These are phyloP conservation scores for Ruellia speciosa DNA, from an alignment of 305 asterid species.

Conservation along the genomic window DNA sequence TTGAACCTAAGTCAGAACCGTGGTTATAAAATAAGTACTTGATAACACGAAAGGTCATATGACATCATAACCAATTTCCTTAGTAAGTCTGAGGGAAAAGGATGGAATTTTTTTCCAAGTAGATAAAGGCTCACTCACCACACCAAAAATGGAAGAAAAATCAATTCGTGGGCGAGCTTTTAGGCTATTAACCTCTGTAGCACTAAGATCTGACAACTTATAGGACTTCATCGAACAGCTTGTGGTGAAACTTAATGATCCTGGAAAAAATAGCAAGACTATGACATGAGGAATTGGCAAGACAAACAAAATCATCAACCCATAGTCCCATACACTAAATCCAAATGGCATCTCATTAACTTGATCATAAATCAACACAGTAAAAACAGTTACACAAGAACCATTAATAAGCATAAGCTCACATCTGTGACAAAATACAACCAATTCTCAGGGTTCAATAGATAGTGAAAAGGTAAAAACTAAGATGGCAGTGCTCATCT, in stretches of 20 bases:
- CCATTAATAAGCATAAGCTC: not conserved
- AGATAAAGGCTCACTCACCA: conserved; percentile 60
- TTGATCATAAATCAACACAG: not conserved
- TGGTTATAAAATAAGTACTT: not conserved
- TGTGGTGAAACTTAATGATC: conserved; percentile 34
- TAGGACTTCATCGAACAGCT: conserved; percentile 79
- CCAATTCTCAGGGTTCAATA: not conserved
- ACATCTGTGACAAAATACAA: not conserved
- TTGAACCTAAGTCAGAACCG: conserved; percentile 53
- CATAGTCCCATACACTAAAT: not conserved
- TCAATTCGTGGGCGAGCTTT: conserved; percentile 90
- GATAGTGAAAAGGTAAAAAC: conserved; percentile 1
- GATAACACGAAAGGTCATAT: not conserved
- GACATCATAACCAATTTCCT: conserved; percentile 1
- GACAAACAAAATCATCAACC: not conserved
- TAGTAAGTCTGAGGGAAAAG: conserved; percentile 9
- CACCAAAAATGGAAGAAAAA: conserved; percentile 66
- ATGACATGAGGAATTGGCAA: conserved; percentile 13
- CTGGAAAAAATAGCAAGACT: conserved; percentile 30
- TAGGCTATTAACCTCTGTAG: conserved; percentile 71
- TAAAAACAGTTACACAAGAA: not conserved
- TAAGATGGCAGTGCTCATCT: not conserved
- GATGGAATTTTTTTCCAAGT: not conserved
- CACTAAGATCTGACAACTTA: conserved; percentile 70
- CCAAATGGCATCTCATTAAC: not conserved